phyloP scores from a whole-genome alignment of 2,329 filamentous ascomycete species.

The Huntiella abstrusa region DNA sequence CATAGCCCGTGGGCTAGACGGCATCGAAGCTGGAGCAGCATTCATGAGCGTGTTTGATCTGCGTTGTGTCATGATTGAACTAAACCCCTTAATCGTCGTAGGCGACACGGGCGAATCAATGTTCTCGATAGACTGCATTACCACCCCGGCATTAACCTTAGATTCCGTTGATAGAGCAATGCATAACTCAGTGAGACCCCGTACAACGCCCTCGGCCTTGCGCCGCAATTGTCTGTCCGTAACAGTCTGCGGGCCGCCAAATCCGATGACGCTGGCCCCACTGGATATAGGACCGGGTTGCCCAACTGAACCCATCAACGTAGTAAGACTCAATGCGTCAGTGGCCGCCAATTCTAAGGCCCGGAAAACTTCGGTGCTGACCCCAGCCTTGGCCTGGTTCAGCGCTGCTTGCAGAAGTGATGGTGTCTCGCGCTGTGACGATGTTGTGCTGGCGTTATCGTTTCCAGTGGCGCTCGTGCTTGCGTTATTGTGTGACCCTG shows the following conservation, averaged over 20 bases:
- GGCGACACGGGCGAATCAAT: slow-evolving; percentile 22
- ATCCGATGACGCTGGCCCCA: slow-evolving; percentile 42
- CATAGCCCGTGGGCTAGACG: slow-evolving; percentile 27
- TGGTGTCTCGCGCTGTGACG: slow-evolving; percentile 40
- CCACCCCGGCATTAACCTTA: slow-evolving; percentile 13
- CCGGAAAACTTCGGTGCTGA: slow-evolving; percentile 54
- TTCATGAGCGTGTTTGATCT: slow-evolving; percentile 25
- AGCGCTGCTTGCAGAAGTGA: slow-evolving; percentile 67
- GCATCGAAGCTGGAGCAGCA: slow-evolving; percentile 20
- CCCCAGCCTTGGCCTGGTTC: slow-evolving; percentile 51
- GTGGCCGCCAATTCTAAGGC: slow-evolving; percentile 63
- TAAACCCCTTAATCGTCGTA: slow-evolving; percentile 24
- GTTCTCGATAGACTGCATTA: slow-evolving; percentile 8
- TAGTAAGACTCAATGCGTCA: slow-evolving; percentile 63
- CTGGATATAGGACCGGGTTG: slow-evolving; percentile 51
- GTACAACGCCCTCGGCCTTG: slow-evolving; percentile 83
- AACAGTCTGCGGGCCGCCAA: slow-evolving; percentile 23
- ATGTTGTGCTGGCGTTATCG: slow-evolving; percentile 25
- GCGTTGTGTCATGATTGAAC: slow-evolving; percentile 20
- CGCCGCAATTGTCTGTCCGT: slow-evolving; percentile 73
- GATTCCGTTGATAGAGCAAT: slow-evolving; percentile 56
- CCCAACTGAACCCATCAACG: slow-evolving; percentile 56
- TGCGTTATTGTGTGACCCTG: slow-evolving; percentile 18
- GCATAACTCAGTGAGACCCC: slow-evolving; percentile 80
- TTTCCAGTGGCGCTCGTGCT: slow-evolving; percentile 13